phyloP scores from a whole-genome alignment of 2,329 filamentous ascomycete species.

The Fusarium mundagurra region DNA sequence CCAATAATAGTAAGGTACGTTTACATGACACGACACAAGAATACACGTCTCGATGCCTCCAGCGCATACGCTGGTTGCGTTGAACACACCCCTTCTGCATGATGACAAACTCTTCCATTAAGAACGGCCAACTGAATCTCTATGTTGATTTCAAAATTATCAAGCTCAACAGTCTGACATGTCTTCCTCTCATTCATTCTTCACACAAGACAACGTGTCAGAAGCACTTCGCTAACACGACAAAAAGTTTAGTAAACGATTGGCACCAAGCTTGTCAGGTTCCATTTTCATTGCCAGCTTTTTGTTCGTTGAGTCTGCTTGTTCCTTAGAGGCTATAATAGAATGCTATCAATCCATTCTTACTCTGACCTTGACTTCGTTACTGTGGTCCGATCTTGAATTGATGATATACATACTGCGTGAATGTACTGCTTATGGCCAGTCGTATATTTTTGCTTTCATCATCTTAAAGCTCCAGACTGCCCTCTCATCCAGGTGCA shows the following conservation, averaged over 20 bases:
- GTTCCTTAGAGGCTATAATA: background rate
- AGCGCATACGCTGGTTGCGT: conserved; percentile 8
- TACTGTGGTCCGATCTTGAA: too few relatives aligned
- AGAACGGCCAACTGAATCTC: conserved; percentile 73
- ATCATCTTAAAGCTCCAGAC: background rate
- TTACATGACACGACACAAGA: conserved; percentile 21
- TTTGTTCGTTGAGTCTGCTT: background rate
- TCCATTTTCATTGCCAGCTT: background rate
- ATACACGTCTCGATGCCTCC: conserved; percentile 20
- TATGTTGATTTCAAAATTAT: conserved; percentile 67
- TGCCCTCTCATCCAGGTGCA: background rate
- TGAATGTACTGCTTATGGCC: background rate
- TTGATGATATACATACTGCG: background rate
- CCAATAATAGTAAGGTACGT: conserved; percentile 35
- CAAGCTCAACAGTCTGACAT: conserved; percentile 74
- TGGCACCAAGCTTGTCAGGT: background rate
- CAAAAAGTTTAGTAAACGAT: conserved; percentile 26
- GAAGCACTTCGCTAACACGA: conserved; percentile 39
- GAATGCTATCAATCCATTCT: background rate
- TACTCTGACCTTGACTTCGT: background rate
- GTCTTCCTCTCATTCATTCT: conserved; percentile 10
- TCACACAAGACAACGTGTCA: background rate
- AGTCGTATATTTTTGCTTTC: background rate
- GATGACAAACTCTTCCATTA: conserved; percentile 69
- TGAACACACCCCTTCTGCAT: conserved; percentile 43